Evolutionary conservation across 495 filamentous ascomycete genomes (phyloP).

Genomic region (Xylaria scruposa): DNA sequence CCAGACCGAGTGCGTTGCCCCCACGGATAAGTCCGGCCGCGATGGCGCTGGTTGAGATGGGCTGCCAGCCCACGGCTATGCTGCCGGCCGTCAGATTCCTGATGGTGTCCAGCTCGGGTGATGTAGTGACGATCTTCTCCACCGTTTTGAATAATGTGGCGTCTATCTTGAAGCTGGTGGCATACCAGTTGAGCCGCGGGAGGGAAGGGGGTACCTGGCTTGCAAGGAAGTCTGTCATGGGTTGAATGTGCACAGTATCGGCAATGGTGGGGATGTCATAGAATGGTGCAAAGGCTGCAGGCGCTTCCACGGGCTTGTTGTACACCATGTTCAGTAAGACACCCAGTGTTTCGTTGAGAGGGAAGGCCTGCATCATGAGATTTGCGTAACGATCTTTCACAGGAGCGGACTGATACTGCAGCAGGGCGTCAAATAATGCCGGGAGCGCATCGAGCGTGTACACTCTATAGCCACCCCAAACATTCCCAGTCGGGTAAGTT

Average conservation of each 20-base stretch:
- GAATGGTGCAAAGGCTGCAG: conserved; percentile 36
- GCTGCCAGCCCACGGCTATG: conserved; percentile 40
- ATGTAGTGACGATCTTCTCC: conserved; percentile 30
- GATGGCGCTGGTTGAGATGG: conserved; percentile 34
- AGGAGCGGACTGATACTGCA: conserved; percentile 32
- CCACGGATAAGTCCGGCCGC: conserved; percentile 30
- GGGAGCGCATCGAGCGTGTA: conserved; percentile 42
- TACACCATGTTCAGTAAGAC: conserved; percentile 40
- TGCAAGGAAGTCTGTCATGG: conserved; percentile 32
- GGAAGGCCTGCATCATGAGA: conserved; percentile 39
- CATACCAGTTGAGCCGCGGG: conserved; percentile 35
- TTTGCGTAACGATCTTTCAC: conserved; percentile 39
- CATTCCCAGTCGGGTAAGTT: conserved; percentile 50
- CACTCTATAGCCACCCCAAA: conserved; percentile 49
- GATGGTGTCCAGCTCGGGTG: conserved; percentile 34
- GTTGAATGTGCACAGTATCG: conserved; percentile 34
- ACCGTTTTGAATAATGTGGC: conserved; percentile 30
- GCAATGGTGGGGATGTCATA: conserved; percentile 31
- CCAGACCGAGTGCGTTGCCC: conserved; percentile 35
- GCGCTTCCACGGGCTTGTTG: conserved; percentile 32
- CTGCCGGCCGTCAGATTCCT: conserved; percentile 34
- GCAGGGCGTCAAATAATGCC: conserved; percentile 34
- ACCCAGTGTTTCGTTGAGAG: conserved; percentile 37
- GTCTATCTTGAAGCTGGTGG: conserved; percentile 34
- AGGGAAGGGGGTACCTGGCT: conserved; percentile 24